Base-by-base conservation (phyloP, 73 alveolate genomes). In the Symbiodinium pilosum region DNA sequence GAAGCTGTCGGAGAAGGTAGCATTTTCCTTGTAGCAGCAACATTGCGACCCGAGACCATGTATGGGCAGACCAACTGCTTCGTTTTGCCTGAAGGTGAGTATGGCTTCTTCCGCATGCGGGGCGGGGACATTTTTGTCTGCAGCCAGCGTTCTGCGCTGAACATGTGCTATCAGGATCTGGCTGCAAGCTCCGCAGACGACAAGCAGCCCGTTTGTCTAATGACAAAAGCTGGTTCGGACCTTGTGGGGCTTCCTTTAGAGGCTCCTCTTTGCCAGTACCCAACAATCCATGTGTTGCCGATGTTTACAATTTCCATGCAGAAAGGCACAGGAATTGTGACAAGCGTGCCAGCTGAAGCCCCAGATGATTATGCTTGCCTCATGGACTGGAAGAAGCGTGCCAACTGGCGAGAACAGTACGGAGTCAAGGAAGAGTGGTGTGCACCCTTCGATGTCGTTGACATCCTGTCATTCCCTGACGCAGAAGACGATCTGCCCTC, bases 21-120 rank as follows among this genome's bases (percentile, higher is more conserved):
- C 14, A 99, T 99, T 28, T 99, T 87, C 99, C 75, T 99, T 94
- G 99, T 99, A 21, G 99, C 99, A 32, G 99, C 99, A 9, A 99
- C 99, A 5, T 99, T 99, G 98, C 99, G 99, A 98, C 99, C 99
- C 30, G 99, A 99, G 93, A 99, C 99, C 83, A 99, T 99, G 99
- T 99, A 99, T 93, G 99, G 99, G 32, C 99, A 99, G 97, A 99
- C 99, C 21, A 99, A 99, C 99, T 99, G 99, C 99, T 99, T 94
- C 59, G 99, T 99, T 47, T 99, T 99, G 81, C 99, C 99, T 4
- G 99, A 99, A 86, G 99, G 99, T 43, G 99, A 99, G 40, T 99
- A 99, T 99, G 99, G 99, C 41, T 99, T 99, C 87, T 99, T 93
- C 95, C 99, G 99, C 84, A 99, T 99, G 99, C 95, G 75, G 64